Percentiles rank a stretch among this genome's conserved stretches.
These are phyloP conservation scores for Flaveria linearis DNA, from an alignment of 129 eudicot genomes.

Conservation along the genomic window DNA sequence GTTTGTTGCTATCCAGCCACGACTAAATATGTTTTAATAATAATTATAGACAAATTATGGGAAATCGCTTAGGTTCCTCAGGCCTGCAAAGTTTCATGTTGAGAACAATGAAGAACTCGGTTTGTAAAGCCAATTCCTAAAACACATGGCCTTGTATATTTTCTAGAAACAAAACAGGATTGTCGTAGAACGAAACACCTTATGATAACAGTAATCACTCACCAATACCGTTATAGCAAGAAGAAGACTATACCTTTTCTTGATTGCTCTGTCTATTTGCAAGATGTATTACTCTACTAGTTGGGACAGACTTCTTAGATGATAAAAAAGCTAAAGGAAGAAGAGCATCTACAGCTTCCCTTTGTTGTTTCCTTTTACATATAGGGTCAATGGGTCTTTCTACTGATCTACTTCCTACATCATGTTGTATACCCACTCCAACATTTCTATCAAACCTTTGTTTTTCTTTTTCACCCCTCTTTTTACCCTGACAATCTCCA, in stretches of 20 bases:
- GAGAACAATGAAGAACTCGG: not conserved
- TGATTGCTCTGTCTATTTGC: constrained; percentile 49
- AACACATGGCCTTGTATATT: constrained; percentile 7
- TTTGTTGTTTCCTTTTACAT: constrained; percentile 74
- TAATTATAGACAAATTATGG: not conserved
- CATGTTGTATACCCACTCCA: constrained; percentile 26
- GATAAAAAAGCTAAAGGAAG: constrained; percentile 87
- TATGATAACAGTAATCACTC: not conserved
- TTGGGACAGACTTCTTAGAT: constrained; percentile 58
- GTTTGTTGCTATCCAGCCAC: not conserved
- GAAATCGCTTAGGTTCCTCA: not conserved
- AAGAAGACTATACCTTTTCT: constrained; percentile 50
- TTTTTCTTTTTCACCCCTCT: constrained; percentile 30
- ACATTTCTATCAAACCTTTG: constrained; percentile 25
- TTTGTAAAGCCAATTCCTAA: constrained; percentile 6
- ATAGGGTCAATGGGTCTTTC: constrained; percentile 32
- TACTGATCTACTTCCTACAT: constrained; percentile 35
- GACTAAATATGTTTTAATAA: not conserved
- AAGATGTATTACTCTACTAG: constrained; percentile 37
- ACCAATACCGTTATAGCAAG: not conserved
- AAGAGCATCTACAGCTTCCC: constrained; percentile 93
- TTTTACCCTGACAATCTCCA: constrained; percentile 27
- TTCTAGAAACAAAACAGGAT: constrained; percentile 13
- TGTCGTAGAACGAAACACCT: not conserved
- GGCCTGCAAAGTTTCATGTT: not conserved